phyloP scores from a whole-genome alignment of 805 yeast genomes.

The Yarrowia sp. region DNA sequence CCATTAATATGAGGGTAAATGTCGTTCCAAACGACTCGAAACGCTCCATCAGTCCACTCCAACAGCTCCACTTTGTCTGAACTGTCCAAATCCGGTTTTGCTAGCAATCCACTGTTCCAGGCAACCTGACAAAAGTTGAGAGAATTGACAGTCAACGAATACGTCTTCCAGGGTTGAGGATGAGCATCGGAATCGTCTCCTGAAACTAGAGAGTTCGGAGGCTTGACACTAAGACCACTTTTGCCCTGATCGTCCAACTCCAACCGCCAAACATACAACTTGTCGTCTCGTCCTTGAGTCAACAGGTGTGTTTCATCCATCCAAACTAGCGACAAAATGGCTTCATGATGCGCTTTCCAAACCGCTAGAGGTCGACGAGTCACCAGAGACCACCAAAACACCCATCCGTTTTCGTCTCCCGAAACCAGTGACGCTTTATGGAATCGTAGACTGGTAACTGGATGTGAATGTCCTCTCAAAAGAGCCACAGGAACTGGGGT shows the following conservation, averaged over 20 bases:
- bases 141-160: slow-evolving; percentile 65
- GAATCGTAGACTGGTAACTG: slow-evolving; percentile 36
- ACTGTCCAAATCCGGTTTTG: slow-evolving; percentile 61
- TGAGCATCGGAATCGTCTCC: slow-evolving; percentile 30
- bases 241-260: slow-evolving; percentile 5
- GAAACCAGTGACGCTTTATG: slow-evolving; percentile 46
- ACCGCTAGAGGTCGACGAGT: slow-evolving; percentile 53
- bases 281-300: slow-evolving; percentile 69
- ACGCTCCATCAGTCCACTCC: slow-evolving; percentile 38
- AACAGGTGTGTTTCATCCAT: slow-evolving; percentile 39
- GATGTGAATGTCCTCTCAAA: slow-evolving; percentile 38
- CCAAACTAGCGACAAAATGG: slow-evolving; percentile 51
- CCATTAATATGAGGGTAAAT: background rate
- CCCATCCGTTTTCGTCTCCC: slow-evolving; percentile 61
- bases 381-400: slow-evolving; percentile 61
- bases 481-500: slow-evolving; percentile 31
- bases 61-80: slow-evolving; percentile 60
- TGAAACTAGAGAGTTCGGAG: slow-evolving; percentile 26
- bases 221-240: slow-evolving; percentile 15
- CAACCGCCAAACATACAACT: slow-evolving; percentile 37
- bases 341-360: slow-evolving; percentile 59
- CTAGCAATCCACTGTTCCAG: slow-evolving; percentile 41
- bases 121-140: slow-evolving; percentile 70
- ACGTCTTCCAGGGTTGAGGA: slow-evolving; percentile 38
- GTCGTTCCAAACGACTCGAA: slow-evolving; percentile 5